Evolutionary conservation across 805 yeast genomes (phyloP).

Genomic region (Isabelozyma rhagii): DNA sequence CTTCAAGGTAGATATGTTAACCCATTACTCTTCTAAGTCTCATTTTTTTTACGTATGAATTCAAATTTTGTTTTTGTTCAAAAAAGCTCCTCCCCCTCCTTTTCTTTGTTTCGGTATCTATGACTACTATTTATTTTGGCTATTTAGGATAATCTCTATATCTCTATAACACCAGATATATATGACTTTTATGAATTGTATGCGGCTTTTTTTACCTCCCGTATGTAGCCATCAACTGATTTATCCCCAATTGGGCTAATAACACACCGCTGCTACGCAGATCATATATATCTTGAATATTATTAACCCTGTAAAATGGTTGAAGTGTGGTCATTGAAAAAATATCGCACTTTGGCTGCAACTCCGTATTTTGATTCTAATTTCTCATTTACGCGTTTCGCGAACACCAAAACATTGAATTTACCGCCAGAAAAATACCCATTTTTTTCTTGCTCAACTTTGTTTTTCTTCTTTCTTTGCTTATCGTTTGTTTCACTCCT

Average conservation of each 20-base stretch:
- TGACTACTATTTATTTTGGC: not conserved
- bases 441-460: not conserved
- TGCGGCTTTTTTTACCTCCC: not conserved
- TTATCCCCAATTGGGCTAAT: not conserved
- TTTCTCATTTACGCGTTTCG: not conserved
- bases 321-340: too few relatives aligned
- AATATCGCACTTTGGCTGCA: too few relatives aligned
- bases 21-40: slow-evolving; percentile 1
- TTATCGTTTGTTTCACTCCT: not conserved
- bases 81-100: not conserved
- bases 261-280: not conserved
- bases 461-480: not conserved
- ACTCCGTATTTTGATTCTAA: not conserved
- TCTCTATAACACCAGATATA: not conserved
- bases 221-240: not conserved
- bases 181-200: not conserved
- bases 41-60: not conserved
- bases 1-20: slow-evolving; percentile 3
- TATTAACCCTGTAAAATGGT: too few relatives aligned
- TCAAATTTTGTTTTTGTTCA: not conserved
- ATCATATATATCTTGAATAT: not conserved
- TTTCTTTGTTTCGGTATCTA: not conserved
- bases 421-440: not conserved
- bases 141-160: not conserved
- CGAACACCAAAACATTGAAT: not conserved